Conservation (phyloP, 2,329 filamentous ascomycete species). For the Lithohypha guttulata region DNA sequence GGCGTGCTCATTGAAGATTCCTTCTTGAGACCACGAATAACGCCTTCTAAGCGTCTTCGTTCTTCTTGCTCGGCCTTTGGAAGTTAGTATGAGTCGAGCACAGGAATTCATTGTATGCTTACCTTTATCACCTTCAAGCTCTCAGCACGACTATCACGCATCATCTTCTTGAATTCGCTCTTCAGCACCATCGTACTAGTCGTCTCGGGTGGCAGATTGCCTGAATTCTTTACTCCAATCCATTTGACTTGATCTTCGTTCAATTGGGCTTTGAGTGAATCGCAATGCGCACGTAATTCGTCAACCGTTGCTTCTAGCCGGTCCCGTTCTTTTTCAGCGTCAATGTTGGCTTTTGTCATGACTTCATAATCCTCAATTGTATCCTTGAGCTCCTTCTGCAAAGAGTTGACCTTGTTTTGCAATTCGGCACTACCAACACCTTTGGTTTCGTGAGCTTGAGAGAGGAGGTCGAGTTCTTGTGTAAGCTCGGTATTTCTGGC, state of each 20-base stretch:
- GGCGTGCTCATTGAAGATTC: conserved; percentile 25
- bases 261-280: conserved; percentile 52
- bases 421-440: conserved; percentile 25
- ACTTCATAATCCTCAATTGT: conserved; percentile 60
- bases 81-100: conserved; percentile 9
- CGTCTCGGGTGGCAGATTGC: conserved; percentile 39
- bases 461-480: conserved; percentile 37
- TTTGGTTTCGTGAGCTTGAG: conserved; percentile 25
- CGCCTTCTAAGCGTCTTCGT: conserved; percentile 53
- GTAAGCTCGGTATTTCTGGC: conserved; percentile 37
- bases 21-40: conserved; percentile 43
- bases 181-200: conserved; percentile 60
- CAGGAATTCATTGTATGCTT: conserved; percentile 26
- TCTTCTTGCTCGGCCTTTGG: conserved; percentile 60
- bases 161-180: conserved; percentile 72
- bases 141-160: conserved; percentile 59
- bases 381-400: conserved; percentile 56
- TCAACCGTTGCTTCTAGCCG: conserved; percentile 54
- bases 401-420: conserved; percentile 40
- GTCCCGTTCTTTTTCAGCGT: conserved; percentile 61
- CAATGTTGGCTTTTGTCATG: conserved; percentile 58
- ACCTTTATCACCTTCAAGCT: conserved; percentile 55
- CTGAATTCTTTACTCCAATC: conserved; percentile 46
- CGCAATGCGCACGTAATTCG: conserved; percentile 51
- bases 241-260: conserved; percentile 57